These are phyloP conservation scores for Panus rudis DNA, from an alignment of 768 basidiomycete genomes.

Conservation along the genomic window DNA sequence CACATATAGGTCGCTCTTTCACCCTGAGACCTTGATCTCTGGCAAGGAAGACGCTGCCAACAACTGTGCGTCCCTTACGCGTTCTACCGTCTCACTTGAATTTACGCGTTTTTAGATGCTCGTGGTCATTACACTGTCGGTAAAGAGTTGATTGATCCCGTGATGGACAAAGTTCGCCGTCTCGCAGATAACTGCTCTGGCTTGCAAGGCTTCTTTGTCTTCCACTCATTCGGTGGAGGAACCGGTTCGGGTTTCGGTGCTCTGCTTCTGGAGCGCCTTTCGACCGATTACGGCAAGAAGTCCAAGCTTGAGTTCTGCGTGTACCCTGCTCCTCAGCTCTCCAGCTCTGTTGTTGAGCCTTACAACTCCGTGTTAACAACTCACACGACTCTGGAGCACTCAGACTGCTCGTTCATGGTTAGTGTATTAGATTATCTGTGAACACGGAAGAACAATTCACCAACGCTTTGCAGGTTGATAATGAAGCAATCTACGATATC, in stretches of 20 bases:
- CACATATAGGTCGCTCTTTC: conserved; percentile 89
- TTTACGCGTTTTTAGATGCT: conserved; percentile 52
- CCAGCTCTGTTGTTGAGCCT: conserved; percentile 95
- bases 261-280: conserved; percentile 89
- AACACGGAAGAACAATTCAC: conserved; percentile 1
- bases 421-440: conserved; percentile 8
- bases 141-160: conserved; percentile 94
- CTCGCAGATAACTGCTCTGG: conserved; percentile 95
- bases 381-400: conserved; percentile 97
- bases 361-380: conserved; percentile 97
- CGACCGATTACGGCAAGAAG: conserved; percentile 98
- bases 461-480: conserved; percentile 67
- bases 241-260: conserved; percentile 99
- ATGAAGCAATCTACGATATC: conserved; percentile 99
- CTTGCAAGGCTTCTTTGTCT: conserved; percentile 98
- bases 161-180: conserved; percentile 92
- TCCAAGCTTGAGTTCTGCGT: conserved; percentile 98
- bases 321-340: conserved; percentile 89
- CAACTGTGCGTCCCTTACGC: conserved; percentile 69
- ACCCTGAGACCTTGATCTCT: conserved; percentile 93
- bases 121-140: conserved; percentile 98
- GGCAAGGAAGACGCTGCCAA: conserved; percentile 99
- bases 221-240: conserved; percentile 99
- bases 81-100: conserved; percentile 10
- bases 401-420: conserved; percentile 99